Conservation (phyloP, 108 stramenopile species). For the Skeletonema costatum region DNA sequence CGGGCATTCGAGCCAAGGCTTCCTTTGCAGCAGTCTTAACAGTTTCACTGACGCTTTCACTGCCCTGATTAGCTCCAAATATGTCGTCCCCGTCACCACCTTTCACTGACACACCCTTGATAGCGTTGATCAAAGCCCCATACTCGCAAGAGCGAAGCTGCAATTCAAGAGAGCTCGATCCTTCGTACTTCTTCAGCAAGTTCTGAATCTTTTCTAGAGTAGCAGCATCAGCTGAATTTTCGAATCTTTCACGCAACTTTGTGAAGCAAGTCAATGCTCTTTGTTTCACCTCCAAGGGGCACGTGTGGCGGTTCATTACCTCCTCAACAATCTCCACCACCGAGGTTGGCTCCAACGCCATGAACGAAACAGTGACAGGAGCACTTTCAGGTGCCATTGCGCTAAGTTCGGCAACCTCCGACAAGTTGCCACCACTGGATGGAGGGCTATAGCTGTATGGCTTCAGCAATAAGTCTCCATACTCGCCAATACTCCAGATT, state of each 20-base stretch:
- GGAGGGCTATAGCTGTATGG: conserved; percentile 74
- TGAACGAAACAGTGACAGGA: conserved; percentile 63
- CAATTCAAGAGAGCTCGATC: conserved; percentile 88
- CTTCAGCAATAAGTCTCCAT: conserved; percentile 74
- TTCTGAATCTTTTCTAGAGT: conserved; percentile 61
- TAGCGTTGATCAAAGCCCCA: conserved; percentile 80
- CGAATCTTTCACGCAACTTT: conserved; percentile 87
- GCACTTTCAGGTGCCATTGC: neutral
- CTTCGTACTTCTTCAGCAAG: conserved; percentile 70
- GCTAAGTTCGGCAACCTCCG: neutral
- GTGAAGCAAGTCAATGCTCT: conserved; percentile 86
- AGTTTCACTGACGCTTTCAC: conserved; percentile 51
- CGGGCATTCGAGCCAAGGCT: conserved; percentile 94
- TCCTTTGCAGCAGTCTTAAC: conserved; percentile 81
- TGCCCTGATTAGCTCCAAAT: conserved; percentile 52
- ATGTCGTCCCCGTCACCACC: conserved; percentile 57
- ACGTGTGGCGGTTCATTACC: conserved; percentile 73
- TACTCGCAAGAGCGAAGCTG: conserved; percentile 96
- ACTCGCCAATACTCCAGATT: conserved; percentile 96
- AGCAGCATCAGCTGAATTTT: conserved; percentile 62
- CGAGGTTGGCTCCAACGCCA: conserved; percentile 59
- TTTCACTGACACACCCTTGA: conserved; percentile 51
- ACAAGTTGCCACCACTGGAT: neutral
- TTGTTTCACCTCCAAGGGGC: conserved; percentile 75
- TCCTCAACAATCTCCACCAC: conserved; percentile 76